Conservation (phyloP, 2,329 filamentous ascomycete species). For the Coleophoma cylindrospora region DNA sequence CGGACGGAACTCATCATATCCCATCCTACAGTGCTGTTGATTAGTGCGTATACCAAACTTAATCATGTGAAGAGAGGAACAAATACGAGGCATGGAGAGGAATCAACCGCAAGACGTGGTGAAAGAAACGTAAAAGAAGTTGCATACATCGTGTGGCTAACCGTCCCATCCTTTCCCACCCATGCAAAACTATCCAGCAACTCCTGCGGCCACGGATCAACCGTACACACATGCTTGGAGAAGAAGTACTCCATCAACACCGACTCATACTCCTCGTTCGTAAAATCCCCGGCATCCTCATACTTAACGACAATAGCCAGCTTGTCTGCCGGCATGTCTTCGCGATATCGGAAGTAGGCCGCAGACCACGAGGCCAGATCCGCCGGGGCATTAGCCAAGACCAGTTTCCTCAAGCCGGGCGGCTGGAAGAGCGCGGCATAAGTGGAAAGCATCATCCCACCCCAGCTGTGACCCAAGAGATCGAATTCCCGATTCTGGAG, state of each 20-base stretch:
- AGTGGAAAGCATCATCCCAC: constrained; percentile 1
- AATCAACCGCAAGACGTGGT: background rate
- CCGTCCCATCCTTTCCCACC: constrained; percentile 19
- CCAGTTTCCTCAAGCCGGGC: background rate
- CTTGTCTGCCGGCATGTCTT: constrained; percentile 15
- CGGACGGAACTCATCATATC: constrained; percentile 30
- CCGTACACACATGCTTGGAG: constrained; percentile 1
- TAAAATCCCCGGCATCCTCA: background rate
- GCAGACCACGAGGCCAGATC: constrained; percentile 6
- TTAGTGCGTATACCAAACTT: background rate
- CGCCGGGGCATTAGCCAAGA: constrained; percentile 1
- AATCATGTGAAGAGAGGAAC: background rate
- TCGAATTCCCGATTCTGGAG: background rate
- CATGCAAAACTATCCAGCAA: constrained; percentile 11
- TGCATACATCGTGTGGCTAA: constrained; percentile 20
- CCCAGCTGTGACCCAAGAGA: constrained; percentile 2
- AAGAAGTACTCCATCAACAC: constrained; percentile 3
- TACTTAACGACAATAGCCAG: constrained; percentile 13
- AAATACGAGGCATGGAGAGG: background rate
- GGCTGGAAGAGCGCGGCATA: background rate
- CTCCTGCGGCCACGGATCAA: constrained; percentile 1
- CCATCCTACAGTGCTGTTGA: constrained; percentile 19
- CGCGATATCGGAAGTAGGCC: constrained; percentile 13
- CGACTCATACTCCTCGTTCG: constrained; percentile 3
- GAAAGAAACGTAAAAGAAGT: background rate